Evolutionary conservation across 164 flowering plant genomes (phyloP).

Genomic region (Magnolia kwangsiensis): DNA sequence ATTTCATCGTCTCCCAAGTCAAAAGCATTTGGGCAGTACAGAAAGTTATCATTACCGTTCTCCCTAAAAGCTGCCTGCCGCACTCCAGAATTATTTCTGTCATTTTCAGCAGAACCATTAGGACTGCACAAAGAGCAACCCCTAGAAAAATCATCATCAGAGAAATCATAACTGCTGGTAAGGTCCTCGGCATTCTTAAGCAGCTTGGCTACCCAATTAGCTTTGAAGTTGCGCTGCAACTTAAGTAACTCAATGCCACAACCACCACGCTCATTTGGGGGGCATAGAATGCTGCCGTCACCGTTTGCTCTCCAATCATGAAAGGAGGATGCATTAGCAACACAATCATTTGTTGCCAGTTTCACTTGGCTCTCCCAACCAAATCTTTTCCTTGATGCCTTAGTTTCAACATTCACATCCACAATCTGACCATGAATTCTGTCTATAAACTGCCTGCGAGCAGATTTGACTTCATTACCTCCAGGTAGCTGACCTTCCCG

Average conservation of each 20-base stretch:
- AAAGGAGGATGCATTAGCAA: constrained; percentile 7
- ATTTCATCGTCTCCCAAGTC: constrained; percentile 32
- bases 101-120: constrained; percentile 12
- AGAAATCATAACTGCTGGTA: constrained; percentile 21
- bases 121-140: constrained; percentile 40
- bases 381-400: constrained; percentile 6
- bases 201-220: constrained; percentile 44
- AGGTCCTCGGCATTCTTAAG: constrained; percentile 47
- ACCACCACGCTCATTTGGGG: constrained; percentile 63
- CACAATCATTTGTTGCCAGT: constrained; percentile 5
- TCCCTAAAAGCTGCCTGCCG: constrained; percentile 60
- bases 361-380: constrained; percentile 26
- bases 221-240: constrained; percentile 47
- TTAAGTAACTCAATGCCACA: constrained; percentile 53
- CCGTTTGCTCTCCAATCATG: constrained; percentile 45
- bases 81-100: constrained; percentile 18
- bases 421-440: constrained; percentile 17
- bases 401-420: constrained; percentile 10
- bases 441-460: constrained; percentile 20
- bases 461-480: constrained; percentile 31
- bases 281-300: constrained; percentile 65
- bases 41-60: constrained; percentile 46
- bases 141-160: constrained; percentile 28
- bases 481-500: constrained; percentile 45
- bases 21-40: constrained; percentile 61